Evolutionary conservation across 2,329 filamentous ascomycete genomes (phyloP).

Genomic region (Magnaporthiopsis incrustans): DNA sequence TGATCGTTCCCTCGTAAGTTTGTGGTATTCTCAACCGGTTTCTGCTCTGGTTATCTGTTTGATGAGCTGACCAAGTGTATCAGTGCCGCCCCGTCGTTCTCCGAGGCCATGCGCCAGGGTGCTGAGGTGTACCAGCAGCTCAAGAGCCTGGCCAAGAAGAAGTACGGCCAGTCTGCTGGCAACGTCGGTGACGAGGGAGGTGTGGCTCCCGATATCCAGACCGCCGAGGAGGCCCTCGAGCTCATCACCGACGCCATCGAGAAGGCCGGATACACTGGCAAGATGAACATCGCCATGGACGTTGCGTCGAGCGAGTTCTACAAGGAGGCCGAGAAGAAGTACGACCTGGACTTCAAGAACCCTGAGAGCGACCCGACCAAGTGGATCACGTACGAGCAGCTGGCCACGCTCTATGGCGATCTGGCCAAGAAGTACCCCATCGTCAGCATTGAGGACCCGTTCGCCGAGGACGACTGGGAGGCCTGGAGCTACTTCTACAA

Average conservation of each 20-base stretch:
- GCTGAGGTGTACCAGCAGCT: conserved; percentile 97
- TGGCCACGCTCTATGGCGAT: conserved; percentile 82
- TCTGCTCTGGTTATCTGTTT: background rate
- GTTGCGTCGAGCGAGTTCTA: conserved; percentile 99
- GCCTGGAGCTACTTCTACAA: conserved; percentile 99
- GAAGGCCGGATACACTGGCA: conserved; percentile 87
- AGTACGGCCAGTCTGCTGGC: conserved; percentile 96
- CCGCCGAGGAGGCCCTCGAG: conserved; percentile 89
- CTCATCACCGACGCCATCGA: conserved; percentile 94
- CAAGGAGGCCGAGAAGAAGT: conserved; percentile 96
- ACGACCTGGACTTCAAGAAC: conserved; percentile 99
- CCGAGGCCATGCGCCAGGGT: conserved; percentile 92
- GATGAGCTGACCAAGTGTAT: background rate
- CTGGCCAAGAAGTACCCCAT: conserved; percentile 95
- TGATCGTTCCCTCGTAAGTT: conserved; percentile 76
- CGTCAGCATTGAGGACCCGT: conserved; percentile 97
- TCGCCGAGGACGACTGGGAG: conserved; percentile 99
- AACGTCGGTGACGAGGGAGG: conserved; percentile 99
- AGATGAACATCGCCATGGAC: conserved; percentile 98
- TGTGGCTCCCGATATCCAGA: conserved; percentile 98
- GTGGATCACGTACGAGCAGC: conserved; percentile 98
- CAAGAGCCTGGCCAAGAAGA: conserved; percentile 96
- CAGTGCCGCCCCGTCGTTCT: conserved; percentile 79
- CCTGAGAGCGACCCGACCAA: conserved; percentile 90
- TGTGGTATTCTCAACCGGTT: background rate